Conservation (phyloP, 805 yeast species). For the Metschnikowia kunwiensis region DNA sequence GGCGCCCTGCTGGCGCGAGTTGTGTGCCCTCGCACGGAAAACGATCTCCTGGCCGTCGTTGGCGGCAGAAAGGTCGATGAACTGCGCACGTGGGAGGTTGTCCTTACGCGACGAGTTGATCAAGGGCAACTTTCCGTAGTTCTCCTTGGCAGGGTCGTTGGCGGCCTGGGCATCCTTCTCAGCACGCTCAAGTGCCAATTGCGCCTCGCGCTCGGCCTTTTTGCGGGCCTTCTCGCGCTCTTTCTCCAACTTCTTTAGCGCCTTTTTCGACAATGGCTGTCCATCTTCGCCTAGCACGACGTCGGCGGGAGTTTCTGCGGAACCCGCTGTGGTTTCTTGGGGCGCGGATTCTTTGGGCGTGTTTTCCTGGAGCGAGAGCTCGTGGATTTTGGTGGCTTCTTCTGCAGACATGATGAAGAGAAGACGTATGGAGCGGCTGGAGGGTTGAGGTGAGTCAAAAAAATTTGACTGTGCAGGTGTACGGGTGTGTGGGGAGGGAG, state of each 20-base stretch:
- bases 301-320: conserved; percentile 21
- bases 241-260: conserved; percentile 89
- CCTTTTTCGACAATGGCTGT: conserved; percentile 87
- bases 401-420: conserved; percentile 19
- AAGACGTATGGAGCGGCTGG: too few relatives aligned
- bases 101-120: conserved; percentile 72
- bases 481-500: background rate
- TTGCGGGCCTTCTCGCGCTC: conserved; percentile 89
- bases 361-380: conserved; percentile 17
- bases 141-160: conserved; percentile 79
- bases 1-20: conserved; percentile 92
- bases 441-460: too few relatives aligned
- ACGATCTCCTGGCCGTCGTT: conserved; percentile 74
- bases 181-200: conserved; percentile 81
- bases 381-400: conserved; percentile 17
- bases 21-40: conserved; percentile 93
- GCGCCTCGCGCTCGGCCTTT: conserved; percentile 90
- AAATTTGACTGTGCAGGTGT: too few relatives aligned
- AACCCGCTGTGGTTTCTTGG: too few relatives aligned
- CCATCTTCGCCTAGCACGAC: conserved; percentile 66
- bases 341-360: background rate
- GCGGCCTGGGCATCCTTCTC: conserved; percentile 68
- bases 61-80: conserved; percentile 54
- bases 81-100: conserved; percentile 59
- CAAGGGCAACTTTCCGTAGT: conserved; percentile 88